Percentiles rank a stretch among this genome's conserved stretches.
Conservation (phyloP, 2,329 filamentous ascomycete genomes). For the Neofusicoccum kwambonambiense region DNA sequence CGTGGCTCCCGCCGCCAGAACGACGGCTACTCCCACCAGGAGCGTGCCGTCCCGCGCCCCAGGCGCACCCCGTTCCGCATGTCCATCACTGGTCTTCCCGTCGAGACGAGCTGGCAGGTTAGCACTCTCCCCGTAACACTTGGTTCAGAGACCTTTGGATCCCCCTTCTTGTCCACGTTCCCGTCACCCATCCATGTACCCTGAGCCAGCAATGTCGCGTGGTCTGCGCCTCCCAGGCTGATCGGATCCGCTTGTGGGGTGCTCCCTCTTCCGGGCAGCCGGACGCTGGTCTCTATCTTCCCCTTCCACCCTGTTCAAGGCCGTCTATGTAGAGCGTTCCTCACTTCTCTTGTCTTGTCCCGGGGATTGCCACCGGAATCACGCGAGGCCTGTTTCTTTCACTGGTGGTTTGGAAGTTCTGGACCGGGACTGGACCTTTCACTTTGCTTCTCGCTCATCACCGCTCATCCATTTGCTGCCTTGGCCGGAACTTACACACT, state of each 20-base stretch:
- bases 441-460: constrained; percentile 27
- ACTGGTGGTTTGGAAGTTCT: constrained; percentile 17
- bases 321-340: not conserved
- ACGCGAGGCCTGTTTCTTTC: constrained; percentile 17
- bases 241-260: constrained; percentile 15
- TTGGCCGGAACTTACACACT: constrained; percentile 68
- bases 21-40: constrained; percentile 61
- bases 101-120: constrained; percentile 99
- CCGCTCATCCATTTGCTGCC: constrained; percentile 29
- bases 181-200: constrained; percentile 13
- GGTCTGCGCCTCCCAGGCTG: constrained; percentile 11
- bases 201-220: constrained; percentile 13
- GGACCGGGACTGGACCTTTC: constrained; percentile 16
- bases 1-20: constrained; percentile 76
- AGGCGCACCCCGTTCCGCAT: constrained; percentile 94
- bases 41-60: constrained; percentile 73
- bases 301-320: constrained; percentile 12
- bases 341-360: constrained; percentile 12
- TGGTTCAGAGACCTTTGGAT: constrained; percentile 40
- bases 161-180: constrained; percentile 15
- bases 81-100: constrained; percentile 94
- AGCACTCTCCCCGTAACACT: constrained; percentile 59
- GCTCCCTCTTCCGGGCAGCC: constrained; percentile 13
- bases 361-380: constrained; percentile 9
- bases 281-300: constrained; percentile 15